phyloP scores from a whole-genome alignment of 495 filamentous ascomycete genomes.

The Articulospora tetracladia region DNA sequence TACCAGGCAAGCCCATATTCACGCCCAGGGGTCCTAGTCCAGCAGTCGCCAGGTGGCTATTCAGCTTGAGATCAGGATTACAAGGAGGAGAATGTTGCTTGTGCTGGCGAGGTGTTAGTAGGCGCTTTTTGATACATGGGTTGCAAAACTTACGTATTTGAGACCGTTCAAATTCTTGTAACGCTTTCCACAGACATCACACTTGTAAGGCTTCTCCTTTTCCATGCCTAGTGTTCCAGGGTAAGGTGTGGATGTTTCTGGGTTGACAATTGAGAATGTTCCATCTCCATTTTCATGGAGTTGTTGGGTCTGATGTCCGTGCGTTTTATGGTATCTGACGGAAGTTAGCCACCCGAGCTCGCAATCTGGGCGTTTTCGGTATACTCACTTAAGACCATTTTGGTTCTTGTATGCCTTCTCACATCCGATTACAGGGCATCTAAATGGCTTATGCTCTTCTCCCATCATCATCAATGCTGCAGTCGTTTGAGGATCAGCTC shows the following conservation, averaged over 20 bases:
- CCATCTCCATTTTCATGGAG: slow-evolving; percentile 94
- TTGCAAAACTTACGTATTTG: slow-evolving; percentile 65
- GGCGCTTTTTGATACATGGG: neutral
- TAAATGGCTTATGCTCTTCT: slow-evolving; percentile 89
- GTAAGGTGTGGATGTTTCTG: slow-evolving; percentile 88
- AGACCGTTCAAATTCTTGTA: slow-evolving; percentile 99
- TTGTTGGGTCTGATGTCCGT: slow-evolving; percentile 94
- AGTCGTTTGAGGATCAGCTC: slow-evolving; percentile 1
- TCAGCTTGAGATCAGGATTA: slow-evolving; percentile 38
- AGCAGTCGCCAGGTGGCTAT: slow-evolving; percentile 23
- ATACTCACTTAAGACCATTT: slow-evolving; percentile 85
- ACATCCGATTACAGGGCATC: slow-evolving; percentile 95
- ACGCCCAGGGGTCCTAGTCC: slow-evolving; percentile 22
- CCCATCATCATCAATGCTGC: slow-evolving; percentile 46
- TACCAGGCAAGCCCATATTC: slow-evolving; percentile 25
- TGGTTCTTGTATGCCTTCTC: slow-evolving; percentile 99
- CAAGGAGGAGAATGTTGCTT: slow-evolving; percentile 81
- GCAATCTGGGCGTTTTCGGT: neutral
- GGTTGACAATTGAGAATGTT: slow-evolving; percentile 97
- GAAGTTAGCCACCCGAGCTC: slow-evolving; percentile 29
- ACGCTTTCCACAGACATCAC: slow-evolving; percentile 92
- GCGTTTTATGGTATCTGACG: slow-evolving; percentile 68
- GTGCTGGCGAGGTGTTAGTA: slow-evolving; percentile 46
- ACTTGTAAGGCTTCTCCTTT: slow-evolving; percentile 98
- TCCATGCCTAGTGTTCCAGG: slow-evolving; percentile 98